Evolutionary conservation across 2,329 filamentous ascomycete species (phyloP), one percentile per base, ranked within the genome.

Genomic region (Alternaria burnsii): DNA sequence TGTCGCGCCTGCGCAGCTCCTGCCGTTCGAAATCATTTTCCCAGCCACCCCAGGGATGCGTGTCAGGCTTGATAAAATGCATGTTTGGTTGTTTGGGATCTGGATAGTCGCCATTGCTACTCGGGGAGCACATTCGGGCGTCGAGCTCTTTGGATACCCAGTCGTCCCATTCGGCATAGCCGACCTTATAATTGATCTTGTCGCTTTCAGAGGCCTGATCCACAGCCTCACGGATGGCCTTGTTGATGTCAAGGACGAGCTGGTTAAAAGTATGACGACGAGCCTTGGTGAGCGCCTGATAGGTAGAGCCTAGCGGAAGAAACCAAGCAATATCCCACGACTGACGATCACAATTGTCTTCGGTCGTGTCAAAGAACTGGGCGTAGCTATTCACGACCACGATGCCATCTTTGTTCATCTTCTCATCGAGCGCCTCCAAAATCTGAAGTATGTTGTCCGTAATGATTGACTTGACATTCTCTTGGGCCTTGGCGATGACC

Each of bases 21-120:
- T 8, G 4, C 26, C 48, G 48, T 16, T 47, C 41, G 3, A 53
- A 32, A 1, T 53, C 41, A 5, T 12, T 3, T 26, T 12, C 4
- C 55, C 42, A 53, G 1, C 16, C n/a, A 41, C 16, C 16, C 48
- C 48, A 58, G 7, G 55, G 48, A 18, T 58, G 48, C 8, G 48
- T 53, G 22, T 58, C 48, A 5, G 55, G 48, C 55, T 58, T 58
- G 55, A 58, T 58, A 18, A 58, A 58, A 12, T 58, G 55, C 55
- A 58, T 58, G 41, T 58, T 5, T 5, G 55, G 48, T 8, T 58
- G 41, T 3, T 53, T 47, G 12, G 26, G 14, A 6, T 53, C 48
- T 6, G 55, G 55, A 7, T 58, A 58, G 40, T 58, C 48, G 41
- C 55, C 55, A 5, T 58, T 53, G 48, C 48, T 53, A 5, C 48